Evolutionary conservation across 495 filamentous ascomycete genomes (phyloP).

Genomic region (Choiromyces venosus): DNA sequence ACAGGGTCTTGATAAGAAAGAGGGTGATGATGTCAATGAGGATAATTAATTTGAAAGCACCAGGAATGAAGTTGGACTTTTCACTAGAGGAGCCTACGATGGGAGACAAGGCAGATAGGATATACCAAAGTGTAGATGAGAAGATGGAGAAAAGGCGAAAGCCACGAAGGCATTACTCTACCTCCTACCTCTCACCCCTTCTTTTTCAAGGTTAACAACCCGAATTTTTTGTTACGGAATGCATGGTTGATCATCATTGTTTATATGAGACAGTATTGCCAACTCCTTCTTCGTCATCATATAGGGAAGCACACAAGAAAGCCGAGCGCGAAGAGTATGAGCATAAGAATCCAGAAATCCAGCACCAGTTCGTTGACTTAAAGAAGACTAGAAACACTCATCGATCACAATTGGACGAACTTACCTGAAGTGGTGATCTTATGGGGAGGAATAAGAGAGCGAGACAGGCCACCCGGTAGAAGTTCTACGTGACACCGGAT

Average conservation of each 20-base stretch:
- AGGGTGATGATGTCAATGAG: conserved; percentile 67
- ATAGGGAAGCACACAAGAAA: too few relatives aligned
- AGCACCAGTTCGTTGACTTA: conserved; percentile 92
- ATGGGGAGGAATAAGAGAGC: too few relatives aligned
- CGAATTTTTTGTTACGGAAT: conserved; percentile 43
- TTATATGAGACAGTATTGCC: too few relatives aligned
- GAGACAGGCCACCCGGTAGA: conserved; percentile 72
- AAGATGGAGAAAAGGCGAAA: conserved; percentile 84
- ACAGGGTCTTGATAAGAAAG: conserved; percentile 68
- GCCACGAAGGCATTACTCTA: conserved; percentile 70
- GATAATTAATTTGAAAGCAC: conserved; percentile 88
- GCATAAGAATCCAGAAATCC: too few relatives aligned
- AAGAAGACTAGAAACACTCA: conserved; percentile 84
- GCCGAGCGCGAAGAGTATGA: too few relatives aligned
- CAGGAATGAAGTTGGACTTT: too few relatives aligned
- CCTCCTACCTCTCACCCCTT: conserved; percentile 33
- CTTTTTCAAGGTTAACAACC: conserved; percentile 26
- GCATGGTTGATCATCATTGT: too few relatives aligned
- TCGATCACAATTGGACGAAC: conserved; percentile 97
- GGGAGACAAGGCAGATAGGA: too few relatives aligned
- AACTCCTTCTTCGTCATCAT: too few relatives aligned
- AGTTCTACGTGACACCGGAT: conserved; percentile 94
- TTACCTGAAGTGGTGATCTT: too few relatives aligned
- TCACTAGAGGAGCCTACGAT: too few relatives aligned
- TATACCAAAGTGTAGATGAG: too few relatives aligned